A percentile compares a stretch with the other conserved stretches of the same genome.
phyloP scores from a whole-genome alignment of 148 eudicot genomes.

The Persicaria maculosa region DNA sequence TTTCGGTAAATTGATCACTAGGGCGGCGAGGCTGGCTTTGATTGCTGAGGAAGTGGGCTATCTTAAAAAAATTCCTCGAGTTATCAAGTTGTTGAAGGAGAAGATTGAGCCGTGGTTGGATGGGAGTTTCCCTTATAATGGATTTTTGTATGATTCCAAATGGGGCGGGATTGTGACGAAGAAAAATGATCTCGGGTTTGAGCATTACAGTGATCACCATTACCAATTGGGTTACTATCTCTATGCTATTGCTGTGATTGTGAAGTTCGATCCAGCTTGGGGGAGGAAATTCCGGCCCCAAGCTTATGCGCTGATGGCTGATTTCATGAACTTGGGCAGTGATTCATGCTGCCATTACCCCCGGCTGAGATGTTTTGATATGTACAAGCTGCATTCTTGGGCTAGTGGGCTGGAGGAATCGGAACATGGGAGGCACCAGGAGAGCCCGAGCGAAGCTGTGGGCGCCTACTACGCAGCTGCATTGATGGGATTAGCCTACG shows the following conservation, averaged over 20 bases:
- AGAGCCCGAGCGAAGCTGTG: conserved; percentile 85
- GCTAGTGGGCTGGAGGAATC: conserved; percentile 84
- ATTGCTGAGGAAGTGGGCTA: conserved; percentile 83
- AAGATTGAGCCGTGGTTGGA: conserved; percentile 86
- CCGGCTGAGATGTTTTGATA: conserved; percentile 72
- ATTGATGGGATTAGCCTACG: conserved; percentile 85
- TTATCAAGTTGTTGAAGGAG: conserved; percentile 54
- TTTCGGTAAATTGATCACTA: conserved; percentile 72
- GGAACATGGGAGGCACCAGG: conserved; percentile 84
- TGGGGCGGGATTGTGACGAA: conserved; percentile 92
- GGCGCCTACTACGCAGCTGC: conserved; percentile 87
- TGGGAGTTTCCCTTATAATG: conserved; percentile 64
- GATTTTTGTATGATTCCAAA: conserved; percentile 65
- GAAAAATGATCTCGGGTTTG: conserved; percentile 95
- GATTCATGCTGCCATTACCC: conserved; percentile 24
- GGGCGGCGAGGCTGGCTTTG: conserved; percentile 87
- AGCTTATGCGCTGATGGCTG: conserved; percentile 78
- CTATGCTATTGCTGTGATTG: conserved; percentile 79
- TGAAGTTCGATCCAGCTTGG: conserved; percentile 91
- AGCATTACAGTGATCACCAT: conserved; percentile 81
- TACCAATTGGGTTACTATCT: conserved; percentile 80
- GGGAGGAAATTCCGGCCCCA: conserved; percentile 58
- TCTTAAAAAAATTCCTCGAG: conserved; percentile 50
- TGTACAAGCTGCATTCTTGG: conserved; percentile 94
- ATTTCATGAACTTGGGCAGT: conserved; percentile 69